Base-by-base conservation (phyloP, 805 yeast genomes). In the Hanseniaspora taiwanica region DNA sequence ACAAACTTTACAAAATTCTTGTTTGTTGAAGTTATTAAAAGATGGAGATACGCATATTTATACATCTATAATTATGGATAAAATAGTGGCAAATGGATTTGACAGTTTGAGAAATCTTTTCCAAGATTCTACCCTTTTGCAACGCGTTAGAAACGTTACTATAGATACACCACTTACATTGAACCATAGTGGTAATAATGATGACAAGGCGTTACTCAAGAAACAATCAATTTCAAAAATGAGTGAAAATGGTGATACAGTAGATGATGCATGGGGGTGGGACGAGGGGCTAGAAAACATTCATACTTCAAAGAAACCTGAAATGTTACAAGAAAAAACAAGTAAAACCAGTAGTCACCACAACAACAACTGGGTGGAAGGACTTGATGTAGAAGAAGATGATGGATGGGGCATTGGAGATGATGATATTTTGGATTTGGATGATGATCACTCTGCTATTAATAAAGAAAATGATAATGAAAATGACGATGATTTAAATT, bases 381-480 rank as follows among this genome's bases (percentile, higher is more conserved):
- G 13, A n/a, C 17, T 31, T 13, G 14, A 31, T 16, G 37, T 37
- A 6, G 35, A 23, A n/a, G 44, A 41, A 3, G 50, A 40, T 5
- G 53, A 57, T 57, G 47, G 54, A 1, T 48, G 47, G 7, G 55
- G 36, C 27, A 52, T 46, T 20, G 52, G 47, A 27, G 48, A 48
- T 17, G 53, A 46, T 38, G 8, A 51, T 12, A 48, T 45, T 40
- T 18, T 48, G 10, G 49, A 49, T 27, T 43, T 45, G 14, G 44
- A 36, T 35, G 24, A 37, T 19, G 29, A 35, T 34, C 31, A 3
- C n/a, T 24, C 18, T n/a, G 14, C 14, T 24, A 27, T n/a, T 29
- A 9, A 7, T 21, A 32, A 39, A 17, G 27, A 21, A 3, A 32
- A 27, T 31, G 46, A 38, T 19, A 35, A 21, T 16, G 48, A 25